Conservation (phyloP, 2,329 filamentous ascomycete species). For the Fusarium domesticum region DNA sequence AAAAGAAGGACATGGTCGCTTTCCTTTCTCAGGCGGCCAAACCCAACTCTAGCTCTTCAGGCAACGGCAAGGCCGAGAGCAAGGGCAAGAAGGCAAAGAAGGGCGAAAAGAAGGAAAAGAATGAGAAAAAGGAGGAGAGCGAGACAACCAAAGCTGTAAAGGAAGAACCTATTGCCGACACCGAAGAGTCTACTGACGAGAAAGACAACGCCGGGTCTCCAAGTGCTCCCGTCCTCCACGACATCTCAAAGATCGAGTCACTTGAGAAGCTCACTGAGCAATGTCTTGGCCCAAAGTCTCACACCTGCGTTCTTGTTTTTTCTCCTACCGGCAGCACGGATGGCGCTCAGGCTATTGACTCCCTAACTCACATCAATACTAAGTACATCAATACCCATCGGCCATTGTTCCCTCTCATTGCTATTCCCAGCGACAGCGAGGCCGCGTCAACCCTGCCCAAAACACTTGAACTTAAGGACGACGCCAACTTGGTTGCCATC, state of each 20-base stretch:
- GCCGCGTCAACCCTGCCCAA: conserved; percentile 42
- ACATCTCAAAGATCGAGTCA: conserved; percentile 64
- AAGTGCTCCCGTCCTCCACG: conserved; percentile 44
- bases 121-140: background rate
- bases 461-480: conserved; percentile 56
- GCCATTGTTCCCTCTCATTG: conserved; percentile 79
- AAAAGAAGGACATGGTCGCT: conserved; percentile 74
- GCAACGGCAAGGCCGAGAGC: conserved; percentile 38
- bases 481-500: conserved; percentile 73
- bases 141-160: conserved; percentile 29
- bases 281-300: conserved; percentile 73
- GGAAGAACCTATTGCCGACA: conserved; percentile 28
- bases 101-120: conserved; percentile 34
- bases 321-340: conserved; percentile 49
- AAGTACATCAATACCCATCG: conserved; percentile 67
- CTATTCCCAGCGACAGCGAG: conserved; percentile 56
- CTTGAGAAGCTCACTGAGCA: conserved; percentile 62
- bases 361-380: conserved; percentile 69
- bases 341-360: conserved; percentile 56
- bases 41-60: conserved; percentile 71
- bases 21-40: conserved; percentile 78
- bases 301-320: conserved; percentile 79
- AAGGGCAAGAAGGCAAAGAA: conserved; percentile 41
- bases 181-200: conserved; percentile 20
- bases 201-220: conserved; percentile 23